Percentiles rank a stretch among this genome's conserved stretches.
phyloP scores from a whole-genome alignment of 139 green algal genomes.

The Protoeuglena noctilucae region DNA sequence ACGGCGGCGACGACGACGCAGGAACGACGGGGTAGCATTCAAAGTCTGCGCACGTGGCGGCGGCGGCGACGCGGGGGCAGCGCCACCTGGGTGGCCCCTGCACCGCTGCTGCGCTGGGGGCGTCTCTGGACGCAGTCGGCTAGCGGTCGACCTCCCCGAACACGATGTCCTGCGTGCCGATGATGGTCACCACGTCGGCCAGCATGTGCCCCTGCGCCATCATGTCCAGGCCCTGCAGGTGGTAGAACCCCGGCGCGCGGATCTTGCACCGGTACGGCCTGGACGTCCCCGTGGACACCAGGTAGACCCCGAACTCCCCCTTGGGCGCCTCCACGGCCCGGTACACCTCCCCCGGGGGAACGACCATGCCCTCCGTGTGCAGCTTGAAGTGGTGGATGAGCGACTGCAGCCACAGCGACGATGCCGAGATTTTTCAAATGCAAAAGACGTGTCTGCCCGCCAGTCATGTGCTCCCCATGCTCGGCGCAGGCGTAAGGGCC shows the following conservation, averaged over 20 bases:
- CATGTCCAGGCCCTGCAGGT: slow-evolving; percentile 37
- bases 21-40: too few relatives aligned
- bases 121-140: too few relatives aligned
- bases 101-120: too few relatives aligned
- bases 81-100: too few relatives aligned
- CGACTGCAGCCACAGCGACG: too few relatives aligned
- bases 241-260: slow-evolving; percentile 29
- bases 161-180: slow-evolving; percentile 71
- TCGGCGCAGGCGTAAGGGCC: too few relatives aligned
- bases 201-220: slow-evolving; percentile 55
- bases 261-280: slow-evolving; percentile 62
- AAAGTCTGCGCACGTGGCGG: too few relatives aligned
- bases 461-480: too few relatives aligned
- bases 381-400: slow-evolving; percentile 78
- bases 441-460: too few relatives aligned
- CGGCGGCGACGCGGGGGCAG: too few relatives aligned
- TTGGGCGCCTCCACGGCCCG: slow-evolving; percentile 57
- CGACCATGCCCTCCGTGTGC: slow-evolving; percentile 35
- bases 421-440: too few relatives aligned
- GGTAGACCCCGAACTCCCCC: slow-evolving; percentile 73
- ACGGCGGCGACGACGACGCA: too few relatives aligned
- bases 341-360: slow-evolving; percentile 35
- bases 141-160: slow-evolving; percentile 55
- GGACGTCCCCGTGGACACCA: slow-evolving; percentile 62
- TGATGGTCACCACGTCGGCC: slow-evolving; percentile 71